Conservation (phyloP, 495 filamentous ascomycete genomes). For the Neurospora cerealis region DNA sequence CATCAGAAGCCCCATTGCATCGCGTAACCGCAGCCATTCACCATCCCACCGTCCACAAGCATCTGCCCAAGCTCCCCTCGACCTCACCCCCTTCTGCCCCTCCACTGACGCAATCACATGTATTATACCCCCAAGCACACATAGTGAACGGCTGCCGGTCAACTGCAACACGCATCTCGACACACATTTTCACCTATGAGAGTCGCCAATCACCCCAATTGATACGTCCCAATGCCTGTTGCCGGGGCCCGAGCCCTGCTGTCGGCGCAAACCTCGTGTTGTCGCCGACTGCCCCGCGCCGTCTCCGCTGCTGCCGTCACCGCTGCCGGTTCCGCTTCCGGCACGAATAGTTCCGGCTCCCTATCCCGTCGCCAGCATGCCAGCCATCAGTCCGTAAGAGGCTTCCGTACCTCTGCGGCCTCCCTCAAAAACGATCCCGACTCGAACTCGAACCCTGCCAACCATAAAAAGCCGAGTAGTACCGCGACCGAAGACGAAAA, state of each 20-base stretch:
- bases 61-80: not conserved
- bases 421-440: slow-evolving; percentile 7
- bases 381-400: not conserved
- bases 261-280: slow-evolving; percentile 11
- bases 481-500: not conserved
- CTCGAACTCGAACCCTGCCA: not conserved
- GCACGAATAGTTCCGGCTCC: not conserved
- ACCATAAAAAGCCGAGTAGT: not conserved
- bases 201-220: not conserved
- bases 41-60: not conserved
- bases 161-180: slow-evolving; percentile 1
- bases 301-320: not conserved
- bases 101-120: not conserved
- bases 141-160: not conserved
- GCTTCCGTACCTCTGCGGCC: slow-evolving; percentile 14
- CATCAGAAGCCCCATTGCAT: not conserved
- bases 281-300: slow-evolving; percentile 11
- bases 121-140: not conserved
- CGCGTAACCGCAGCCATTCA: not conserved
- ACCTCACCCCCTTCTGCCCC: not conserved
- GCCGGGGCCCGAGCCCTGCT: slow-evolving; percentile 24
- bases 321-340: not conserved
- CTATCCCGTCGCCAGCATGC: not conserved
- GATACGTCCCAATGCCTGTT: slow-evolving; percentile 17
- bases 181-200: slow-evolving; percentile 7